These are phyloP conservation scores for Schizopora paradoxa DNA, from an alignment of 1,284 basidiomycete genomes.

Conservation along the genomic window DNA sequence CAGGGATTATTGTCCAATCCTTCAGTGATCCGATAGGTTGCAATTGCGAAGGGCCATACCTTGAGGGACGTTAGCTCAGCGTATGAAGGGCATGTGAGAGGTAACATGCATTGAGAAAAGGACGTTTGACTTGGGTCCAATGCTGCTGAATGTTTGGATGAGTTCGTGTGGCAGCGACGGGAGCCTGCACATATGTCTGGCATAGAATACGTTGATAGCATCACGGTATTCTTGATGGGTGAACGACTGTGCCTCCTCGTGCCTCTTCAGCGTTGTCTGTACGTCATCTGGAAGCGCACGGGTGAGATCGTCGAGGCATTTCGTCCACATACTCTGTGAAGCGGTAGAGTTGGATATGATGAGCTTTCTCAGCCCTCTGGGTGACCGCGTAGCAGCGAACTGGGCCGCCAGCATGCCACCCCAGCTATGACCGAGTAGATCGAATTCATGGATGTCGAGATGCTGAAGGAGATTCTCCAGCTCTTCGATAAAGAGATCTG, in stretches of 20 bases:
- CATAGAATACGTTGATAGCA: constrained; percentile 21
- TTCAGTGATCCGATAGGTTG: constrained; percentile 27
- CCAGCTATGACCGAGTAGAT: constrained; percentile 45
- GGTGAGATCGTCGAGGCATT: constrained; percentile 17
- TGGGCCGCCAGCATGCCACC: constrained; percentile 45
- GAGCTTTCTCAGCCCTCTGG: constrained; percentile 24
- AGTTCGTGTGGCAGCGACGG: constrained; percentile 24
- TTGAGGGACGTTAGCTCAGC: constrained; percentile 11
- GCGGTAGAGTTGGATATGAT: constrained; percentile 25
- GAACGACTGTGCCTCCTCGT: constrained; percentile 27
- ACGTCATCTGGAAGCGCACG: constrained; percentile 22
- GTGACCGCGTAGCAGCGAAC: constrained; percentile 22
- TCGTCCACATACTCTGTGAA: constrained; percentile 21
- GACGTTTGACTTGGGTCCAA: constrained; percentile 25
- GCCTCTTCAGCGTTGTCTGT: constrained; percentile 20
- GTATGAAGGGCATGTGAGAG: neutral
- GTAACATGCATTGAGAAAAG: constrained; percentile 22
- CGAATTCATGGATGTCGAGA: constrained; percentile 35
- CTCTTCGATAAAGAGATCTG: constrained; percentile 44
- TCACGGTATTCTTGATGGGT: constrained; percentile 23
- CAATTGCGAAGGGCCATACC: constrained; percentile 32
- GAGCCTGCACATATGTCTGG: constrained; percentile 20
- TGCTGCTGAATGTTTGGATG: constrained; percentile 21
- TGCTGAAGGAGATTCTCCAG: constrained; percentile 39
- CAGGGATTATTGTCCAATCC: constrained; percentile 29